Evolutionary conservation across 2,329 filamentous ascomycete genomes (phyloP).

Genomic region (Pleoardoris graminearum): DNA sequence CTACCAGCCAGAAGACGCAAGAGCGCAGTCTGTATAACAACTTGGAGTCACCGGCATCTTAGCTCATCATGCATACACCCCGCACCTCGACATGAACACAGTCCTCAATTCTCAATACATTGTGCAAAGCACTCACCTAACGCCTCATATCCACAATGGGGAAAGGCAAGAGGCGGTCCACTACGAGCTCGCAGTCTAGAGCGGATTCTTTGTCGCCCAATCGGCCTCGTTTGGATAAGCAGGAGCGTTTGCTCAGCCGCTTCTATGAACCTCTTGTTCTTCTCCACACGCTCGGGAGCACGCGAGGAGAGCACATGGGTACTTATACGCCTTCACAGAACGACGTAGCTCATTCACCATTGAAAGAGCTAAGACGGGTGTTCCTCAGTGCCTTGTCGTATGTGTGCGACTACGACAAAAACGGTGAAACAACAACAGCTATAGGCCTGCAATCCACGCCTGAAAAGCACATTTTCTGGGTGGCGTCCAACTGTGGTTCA

Average conservation of each 20-base stretch:
- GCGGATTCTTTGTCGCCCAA: background rate
- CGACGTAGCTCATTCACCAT: background rate
- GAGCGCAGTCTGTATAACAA: no score
- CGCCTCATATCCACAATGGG: no score
- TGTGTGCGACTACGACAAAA: conserved; percentile 19
- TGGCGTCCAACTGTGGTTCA: conserved; percentile 14
- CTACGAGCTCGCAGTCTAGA: no score
- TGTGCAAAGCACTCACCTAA: no score
- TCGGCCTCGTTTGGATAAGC: background rate
- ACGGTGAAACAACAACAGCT: conserved; percentile 17
- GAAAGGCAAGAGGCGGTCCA: no score
- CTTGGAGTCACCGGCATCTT: no score
- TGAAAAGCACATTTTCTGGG: conserved; percentile 16
- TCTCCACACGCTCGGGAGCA: conserved; percentile 6
- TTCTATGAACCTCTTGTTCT: conserved; percentile 16
- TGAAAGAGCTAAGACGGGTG: conserved; percentile 9
- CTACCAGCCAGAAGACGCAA: no score
- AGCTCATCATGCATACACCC: no score
- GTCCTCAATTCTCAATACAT: no score
- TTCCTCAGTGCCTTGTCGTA: conserved; percentile 17
- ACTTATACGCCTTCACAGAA: background rate
- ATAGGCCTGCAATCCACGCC: conserved; percentile 18
- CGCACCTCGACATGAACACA: no score
- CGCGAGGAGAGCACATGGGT: conserved; percentile 8
- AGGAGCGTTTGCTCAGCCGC: background rate